Evolutionary conservation across 2,329 filamentous ascomycete genomes (phyloP), one percentile per base, ranked within the genome.

Genomic region (Penicillium polonicum): DNA sequence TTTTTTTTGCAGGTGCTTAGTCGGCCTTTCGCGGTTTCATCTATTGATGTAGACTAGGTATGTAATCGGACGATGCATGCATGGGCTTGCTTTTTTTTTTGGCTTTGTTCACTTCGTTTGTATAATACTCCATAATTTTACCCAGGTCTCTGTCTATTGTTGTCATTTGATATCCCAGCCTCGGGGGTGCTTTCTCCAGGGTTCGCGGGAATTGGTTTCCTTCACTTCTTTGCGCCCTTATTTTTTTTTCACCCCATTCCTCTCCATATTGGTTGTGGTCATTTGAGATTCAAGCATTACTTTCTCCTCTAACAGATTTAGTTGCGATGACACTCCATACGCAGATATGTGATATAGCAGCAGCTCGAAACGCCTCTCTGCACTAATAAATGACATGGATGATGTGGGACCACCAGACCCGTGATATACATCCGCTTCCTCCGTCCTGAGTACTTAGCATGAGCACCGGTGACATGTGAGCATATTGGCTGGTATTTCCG

Each of bases 1-100:
- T 13, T 35, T 46, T 17, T 46, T 25, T 38, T 36, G 38, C 29
- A 38, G 42, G 33, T 48, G 51, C 27, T 19, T 41, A 31, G 33
- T 48, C 25, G 35, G 33, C 36, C 51, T 39, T 33, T 23, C 25
- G 23, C 5, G 42, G 31, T 36, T 41, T 41, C 51, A 48, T 54
- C 42, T 54, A 54, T 54, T 15, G 43, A 39, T 54, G 43, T 54
- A 48, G 27, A 48, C 51, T 25, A 48, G 33, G 25, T 46, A 48
- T 36, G 42, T 48, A 48, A 45, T 36, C 43, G 25, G 17, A 39
- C 27, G 23, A 48, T 54, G 51, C 23, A 38, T 44, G 39, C 43
- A 45, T 48, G 21, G 29, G 41, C 42, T 48, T 54, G 51, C 42
- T 46, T 48, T 53, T 45, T 52, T n/a, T 27, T 27, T 44, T 19